A percentile compares a stretch with the other conserved stretches of the same genome.
These are phyloP conservation scores for Anastatica hierochuntica DNA, from an alignment of 345 rosid genomes.

Conservation along the genomic window DNA sequence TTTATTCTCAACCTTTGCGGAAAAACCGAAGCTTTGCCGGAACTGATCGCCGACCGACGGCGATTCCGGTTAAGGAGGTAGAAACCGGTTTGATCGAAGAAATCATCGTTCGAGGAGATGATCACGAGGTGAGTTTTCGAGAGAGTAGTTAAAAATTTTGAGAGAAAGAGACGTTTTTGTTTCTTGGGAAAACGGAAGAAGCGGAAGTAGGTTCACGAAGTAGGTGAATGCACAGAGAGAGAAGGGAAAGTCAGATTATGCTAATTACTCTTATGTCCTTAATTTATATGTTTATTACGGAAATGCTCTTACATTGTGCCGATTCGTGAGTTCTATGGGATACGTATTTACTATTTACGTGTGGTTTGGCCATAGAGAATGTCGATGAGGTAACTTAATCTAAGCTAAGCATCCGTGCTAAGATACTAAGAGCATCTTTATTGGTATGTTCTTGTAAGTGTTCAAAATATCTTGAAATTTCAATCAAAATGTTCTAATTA, in stretches of 20 bases:
- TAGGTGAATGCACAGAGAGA: constrained; percentile 17
- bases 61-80: constrained; percentile 24
- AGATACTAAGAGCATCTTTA: no score
- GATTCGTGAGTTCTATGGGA: constrained; percentile 20
- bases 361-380: no score
- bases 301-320: background rate
- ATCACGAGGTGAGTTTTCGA: constrained; percentile 8
- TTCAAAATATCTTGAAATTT: no score
- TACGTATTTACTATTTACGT: no score
- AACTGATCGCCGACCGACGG: constrained; percentile 26
- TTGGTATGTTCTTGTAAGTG: no score
- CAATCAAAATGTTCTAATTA: no score
- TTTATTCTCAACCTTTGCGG: no score
- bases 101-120: constrained; percentile 32
- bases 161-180: constrained; percentile 17
- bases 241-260: constrained; percentile 21
- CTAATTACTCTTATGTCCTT: background rate
- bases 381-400: no score
- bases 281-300: no score
- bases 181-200: constrained; percentile 24
- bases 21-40: constrained; percentile 30
- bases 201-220: constrained; percentile 15
- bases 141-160: background rate
- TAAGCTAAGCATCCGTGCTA: no score
- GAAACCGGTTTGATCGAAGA: constrained; percentile 41